phyloP scores from a whole-genome alignment of 805 yeast genomes.

The Candida oleophila region DNA sequence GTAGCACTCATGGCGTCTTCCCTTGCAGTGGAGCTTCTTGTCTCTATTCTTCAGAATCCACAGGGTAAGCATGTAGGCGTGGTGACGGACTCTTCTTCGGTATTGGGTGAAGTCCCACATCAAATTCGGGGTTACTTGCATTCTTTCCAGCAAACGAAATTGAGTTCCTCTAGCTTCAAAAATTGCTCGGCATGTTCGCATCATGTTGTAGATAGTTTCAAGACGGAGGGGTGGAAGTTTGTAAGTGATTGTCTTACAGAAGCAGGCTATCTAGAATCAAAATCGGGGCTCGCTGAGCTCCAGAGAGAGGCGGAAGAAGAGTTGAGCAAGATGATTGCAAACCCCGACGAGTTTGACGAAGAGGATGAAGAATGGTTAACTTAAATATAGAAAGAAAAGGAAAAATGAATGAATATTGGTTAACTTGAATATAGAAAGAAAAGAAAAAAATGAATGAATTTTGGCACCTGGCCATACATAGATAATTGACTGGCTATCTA shows the following conservation, averaged over 20 bases:
- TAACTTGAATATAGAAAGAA: background rate
- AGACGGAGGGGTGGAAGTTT: constrained; percentile 73
- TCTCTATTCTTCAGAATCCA: constrained; percentile 70
- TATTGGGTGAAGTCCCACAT: constrained; percentile 78
- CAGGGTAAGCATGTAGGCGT: constrained; percentile 43
- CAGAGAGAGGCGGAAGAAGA: constrained; percentile 69
- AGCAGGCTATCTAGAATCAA: constrained; percentile 63
- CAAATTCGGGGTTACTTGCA: constrained; percentile 87
- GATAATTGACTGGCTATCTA: no score
- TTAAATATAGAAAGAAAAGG: background rate
- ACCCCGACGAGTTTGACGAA: constrained; percentile 29
- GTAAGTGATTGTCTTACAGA: constrained; percentile 69
- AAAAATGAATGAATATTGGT: constrained; percentile 24
- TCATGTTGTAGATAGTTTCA: constrained; percentile 52
- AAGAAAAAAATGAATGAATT: constrained; percentile 21
- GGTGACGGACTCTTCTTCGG: constrained; percentile 23
- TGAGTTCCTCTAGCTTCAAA: constrained; percentile 69
- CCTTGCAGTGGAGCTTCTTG: constrained; percentile 78
- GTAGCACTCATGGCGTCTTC: constrained; percentile 87
- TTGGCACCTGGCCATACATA: no score
- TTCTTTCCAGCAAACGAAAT: constrained; percentile 59
- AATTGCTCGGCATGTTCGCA: constrained; percentile 87
- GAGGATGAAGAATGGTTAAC: constrained; percentile 21
- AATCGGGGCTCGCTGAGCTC: constrained; percentile 76
- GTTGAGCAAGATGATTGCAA: constrained; percentile 25